Base-by-base conservation (phyloP, 805 yeast species). In the Starmera amethionina region DNA sequence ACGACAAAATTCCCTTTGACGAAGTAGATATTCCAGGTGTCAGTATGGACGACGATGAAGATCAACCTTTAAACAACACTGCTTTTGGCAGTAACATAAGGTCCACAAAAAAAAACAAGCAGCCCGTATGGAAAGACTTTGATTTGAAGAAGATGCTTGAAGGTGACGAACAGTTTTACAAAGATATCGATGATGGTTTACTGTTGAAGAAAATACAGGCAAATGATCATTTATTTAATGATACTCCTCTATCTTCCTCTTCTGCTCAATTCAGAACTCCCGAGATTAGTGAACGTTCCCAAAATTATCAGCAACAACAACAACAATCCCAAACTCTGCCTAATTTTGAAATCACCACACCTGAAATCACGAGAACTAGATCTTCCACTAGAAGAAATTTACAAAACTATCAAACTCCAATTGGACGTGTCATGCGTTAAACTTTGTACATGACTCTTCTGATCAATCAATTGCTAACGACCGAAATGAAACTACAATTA, bases 401-500 rank as follows among this genome's bases (percentile, higher is more conserved):
- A 34, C 45, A 38, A 32, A 32, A 19, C 18, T 52, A 43, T 35
- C 55, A 51, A 37, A 54, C 58, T 5, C 58, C 58, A 19, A 41
- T 47, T 5, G 47, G 48, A 8, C 42, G 56, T 30, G 51, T 49
- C 14, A 36, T 50, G 41, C 44, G 58, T 42, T 50, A 42, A 50
- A n/a, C 4, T 22, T 7, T 14, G 44, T 54, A 32, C 60, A 59
- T 40, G 66, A 44, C 37, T 63, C 67, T 47, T 73, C 77, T 47
- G 73, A 73, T 35, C 72, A 46, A 7, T 8, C 27, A 6, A 6
- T 8, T 22, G 27, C 27, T 22, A 22, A 22, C 27, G 27, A 22
- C 27, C 9, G 27, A 22, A 22, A 22, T 22, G 27, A 22, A 22
- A 8, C 27, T 22, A 22, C 27, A 22, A 22, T 2, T 22, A 22